Percentiles rank a stretch among this genome's conserved stretches.
Evolutionary conservation across 1,139 yeast species (phyloP).

Genomic region (Lodderomyces parapsilosis): DNA sequence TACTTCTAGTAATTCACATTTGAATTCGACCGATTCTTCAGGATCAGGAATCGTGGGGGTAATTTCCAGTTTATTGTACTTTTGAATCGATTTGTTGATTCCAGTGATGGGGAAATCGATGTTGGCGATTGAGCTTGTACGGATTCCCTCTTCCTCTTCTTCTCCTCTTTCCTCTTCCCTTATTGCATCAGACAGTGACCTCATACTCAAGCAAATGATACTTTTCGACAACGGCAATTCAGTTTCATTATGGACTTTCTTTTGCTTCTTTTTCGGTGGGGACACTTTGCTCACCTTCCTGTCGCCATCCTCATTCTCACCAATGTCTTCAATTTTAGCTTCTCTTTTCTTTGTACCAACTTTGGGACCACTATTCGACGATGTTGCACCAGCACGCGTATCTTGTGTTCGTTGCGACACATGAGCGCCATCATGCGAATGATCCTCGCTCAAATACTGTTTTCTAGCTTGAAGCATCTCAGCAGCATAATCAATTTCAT

Average conservation of each 20-base stretch:
- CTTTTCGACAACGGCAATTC: conserved; percentile 12
- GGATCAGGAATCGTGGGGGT: conserved; percentile 12
- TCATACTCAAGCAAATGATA: conserved; percentile 6
- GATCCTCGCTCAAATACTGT: conserved; percentile 53
- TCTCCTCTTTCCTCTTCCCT: not conserved
- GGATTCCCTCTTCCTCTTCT: not conserved
- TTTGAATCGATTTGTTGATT: conserved; percentile 14
- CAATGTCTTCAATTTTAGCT: not conserved
- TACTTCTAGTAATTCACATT: conserved; percentile 22
- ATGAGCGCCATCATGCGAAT: conserved; percentile 10
- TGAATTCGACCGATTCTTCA: conserved; percentile 21
- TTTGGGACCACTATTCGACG: not conserved
- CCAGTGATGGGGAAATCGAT: conserved; percentile 24
- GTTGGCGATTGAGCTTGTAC: not conserved
- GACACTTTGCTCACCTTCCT: not conserved
- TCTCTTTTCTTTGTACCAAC: not conserved
- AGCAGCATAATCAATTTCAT: conserved; percentile 70
- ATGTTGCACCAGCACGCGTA: not conserved
- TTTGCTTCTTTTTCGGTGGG: conserved; percentile 1
- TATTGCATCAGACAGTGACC: not conserved
- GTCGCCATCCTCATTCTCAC: not conserved
- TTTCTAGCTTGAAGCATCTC: conserved; percentile 64
- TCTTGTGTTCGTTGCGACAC: conserved; percentile 1
- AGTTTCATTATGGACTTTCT: conserved; percentile 11
- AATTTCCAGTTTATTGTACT: conserved; percentile 10